phyloP scores from a whole-genome alignment of 2,329 filamentous ascomycete genomes.

The Aspergillus costaricaensis region DNA sequence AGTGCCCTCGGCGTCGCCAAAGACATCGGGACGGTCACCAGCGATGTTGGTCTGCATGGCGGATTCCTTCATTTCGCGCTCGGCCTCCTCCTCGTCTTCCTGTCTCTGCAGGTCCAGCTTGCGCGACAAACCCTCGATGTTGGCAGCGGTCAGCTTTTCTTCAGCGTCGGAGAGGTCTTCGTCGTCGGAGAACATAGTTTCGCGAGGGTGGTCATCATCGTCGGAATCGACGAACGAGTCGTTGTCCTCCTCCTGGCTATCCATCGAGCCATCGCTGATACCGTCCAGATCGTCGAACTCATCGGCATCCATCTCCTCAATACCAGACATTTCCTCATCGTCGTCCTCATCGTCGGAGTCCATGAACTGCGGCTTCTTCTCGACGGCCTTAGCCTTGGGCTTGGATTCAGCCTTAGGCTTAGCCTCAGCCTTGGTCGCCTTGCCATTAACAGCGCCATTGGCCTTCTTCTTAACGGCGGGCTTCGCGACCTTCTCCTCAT shows the following conservation, averaged over 20 bases:
- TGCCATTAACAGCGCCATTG: constrained; percentile 24
- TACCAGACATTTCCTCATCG: constrained; percentile 39
- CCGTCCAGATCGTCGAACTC: constrained; percentile 50
- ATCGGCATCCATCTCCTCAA: constrained; percentile 43
- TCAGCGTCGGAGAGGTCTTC: constrained; percentile 85
- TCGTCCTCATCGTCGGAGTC: constrained; percentile 40
- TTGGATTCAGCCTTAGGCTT: constrained; percentile 30
- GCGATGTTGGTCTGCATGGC: constrained; percentile 93
- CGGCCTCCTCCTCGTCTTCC: constrained; percentile 77
- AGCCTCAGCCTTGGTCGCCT: constrained; percentile 29
- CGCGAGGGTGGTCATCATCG: constrained; percentile 57
- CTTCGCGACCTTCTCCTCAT: constrained; percentile 46
- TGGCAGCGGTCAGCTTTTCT: constrained; percentile 89
- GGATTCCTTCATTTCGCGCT: constrained; percentile 81
- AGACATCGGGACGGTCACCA: constrained; percentile 68
- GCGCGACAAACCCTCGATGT: constrained; percentile 87
- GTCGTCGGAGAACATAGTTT: constrained; percentile 91
- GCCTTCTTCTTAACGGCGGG: constrained; percentile 40
- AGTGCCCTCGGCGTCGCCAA: constrained; percentile 57
- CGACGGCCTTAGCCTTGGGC: constrained; percentile 16
- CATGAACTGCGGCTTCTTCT: constrained; percentile 29
- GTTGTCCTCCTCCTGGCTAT: constrained; percentile 56
- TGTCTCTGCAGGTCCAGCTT: constrained; percentile 78
- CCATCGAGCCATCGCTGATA: constrained; percentile 48
- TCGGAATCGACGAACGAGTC: constrained; percentile 73